Conservation (phyloP, 495 filamentous ascomycete genomes). For the Viridothelium virens region DNA sequence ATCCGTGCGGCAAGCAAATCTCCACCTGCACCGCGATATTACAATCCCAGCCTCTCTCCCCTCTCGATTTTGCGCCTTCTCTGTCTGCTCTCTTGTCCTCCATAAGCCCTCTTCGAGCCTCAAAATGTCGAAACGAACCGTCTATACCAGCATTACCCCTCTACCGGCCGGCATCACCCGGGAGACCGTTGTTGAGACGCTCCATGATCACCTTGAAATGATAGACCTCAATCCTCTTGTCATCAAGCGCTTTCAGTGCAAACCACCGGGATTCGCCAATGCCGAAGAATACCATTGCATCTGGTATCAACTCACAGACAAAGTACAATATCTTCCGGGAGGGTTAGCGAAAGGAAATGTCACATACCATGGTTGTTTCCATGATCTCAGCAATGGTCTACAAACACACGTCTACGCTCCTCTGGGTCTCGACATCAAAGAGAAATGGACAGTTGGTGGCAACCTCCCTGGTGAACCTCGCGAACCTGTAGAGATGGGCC, state of each 20-base stretch:
- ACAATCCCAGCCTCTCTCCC: background rate
- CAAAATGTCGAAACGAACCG: slow-evolving; percentile 45
- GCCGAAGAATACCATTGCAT: slow-evolving; percentile 58
- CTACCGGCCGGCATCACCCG: slow-evolving; percentile 60
- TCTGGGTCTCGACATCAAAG: slow-evolving; percentile 57
- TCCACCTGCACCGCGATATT: background rate
- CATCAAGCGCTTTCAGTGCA: slow-evolving; percentile 55
- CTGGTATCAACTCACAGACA: slow-evolving; percentile 69
- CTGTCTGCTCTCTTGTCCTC: background rate
- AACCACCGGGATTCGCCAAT: slow-evolving; percentile 51
- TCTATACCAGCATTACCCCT: slow-evolving; percentile 63
- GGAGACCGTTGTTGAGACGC: slow-evolving; percentile 56
- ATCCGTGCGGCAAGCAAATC: slow-evolving; percentile 4
- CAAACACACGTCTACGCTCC: slow-evolving; percentile 72
- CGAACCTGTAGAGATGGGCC: slow-evolving; percentile 51
- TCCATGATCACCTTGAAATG: slow-evolving; percentile 67
- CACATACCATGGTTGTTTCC: slow-evolving; percentile 67
- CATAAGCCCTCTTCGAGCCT: background rate
- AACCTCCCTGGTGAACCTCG: slow-evolving; percentile 55
- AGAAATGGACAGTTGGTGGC: slow-evolving; percentile 59
- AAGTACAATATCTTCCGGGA: slow-evolving; percentile 64
- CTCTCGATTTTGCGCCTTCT: background rate
- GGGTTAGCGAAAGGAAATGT: slow-evolving; percentile 55
- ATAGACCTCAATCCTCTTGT: slow-evolving; percentile 78
- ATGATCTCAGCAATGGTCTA: slow-evolving; percentile 58